These are phyloP conservation scores for Wallacemonas sp. DNA, from an alignment of 208 protist species.

Conservation along the genomic window DNA sequence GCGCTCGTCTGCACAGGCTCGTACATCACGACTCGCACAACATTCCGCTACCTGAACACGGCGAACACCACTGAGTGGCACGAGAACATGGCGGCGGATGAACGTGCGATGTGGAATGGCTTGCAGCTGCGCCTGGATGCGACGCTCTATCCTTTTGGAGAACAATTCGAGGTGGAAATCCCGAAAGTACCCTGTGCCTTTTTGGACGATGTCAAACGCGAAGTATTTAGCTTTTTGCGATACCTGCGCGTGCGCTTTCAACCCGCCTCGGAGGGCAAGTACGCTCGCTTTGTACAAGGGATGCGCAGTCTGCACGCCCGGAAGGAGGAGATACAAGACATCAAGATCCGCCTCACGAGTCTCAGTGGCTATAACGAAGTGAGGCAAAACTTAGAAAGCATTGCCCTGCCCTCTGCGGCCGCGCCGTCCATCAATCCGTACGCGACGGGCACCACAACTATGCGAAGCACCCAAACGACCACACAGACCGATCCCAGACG, in stretches of 20 bases:
- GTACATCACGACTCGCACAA: conserved; percentile 31
- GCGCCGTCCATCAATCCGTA: too few species aligned
- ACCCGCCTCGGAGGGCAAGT: conserved; percentile 68
- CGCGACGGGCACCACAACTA: too few species aligned
- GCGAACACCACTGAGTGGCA: conserved; percentile 10
- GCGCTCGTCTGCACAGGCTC: conserved; percentile 20
- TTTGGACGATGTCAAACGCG: conserved; percentile 45
- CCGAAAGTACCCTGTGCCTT: conserved; percentile 31
- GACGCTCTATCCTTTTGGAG: conserved; percentile 56
- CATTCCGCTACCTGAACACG: conserved; percentile 30
- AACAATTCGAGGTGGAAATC: conserved; percentile 80
- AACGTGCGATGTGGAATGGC: conserved; percentile 13
- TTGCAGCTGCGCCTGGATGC: conserved; percentile 45
- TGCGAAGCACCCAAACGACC: background rate
- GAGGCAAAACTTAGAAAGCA: conserved; percentile 36
- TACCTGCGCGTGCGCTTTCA: conserved; percentile 38
- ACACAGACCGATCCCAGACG: background rate
- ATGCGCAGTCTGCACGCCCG: conserved; percentile 23
- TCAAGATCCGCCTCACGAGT: conserved; percentile 58
- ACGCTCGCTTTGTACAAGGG: conserved; percentile 51
- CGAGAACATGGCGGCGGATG: conserved; percentile 16
- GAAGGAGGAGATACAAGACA: conserved; percentile 35
- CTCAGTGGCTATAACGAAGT: conserved; percentile 63
- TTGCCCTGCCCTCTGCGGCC: background rate
- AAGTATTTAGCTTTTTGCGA: conserved; percentile 41